Percentiles rank a stretch among this genome's conserved stretches.
Evolutionary conservation across 495 filamentous ascomycete genomes (phyloP).

Genomic region (Schizothecium vesticola): DNA sequence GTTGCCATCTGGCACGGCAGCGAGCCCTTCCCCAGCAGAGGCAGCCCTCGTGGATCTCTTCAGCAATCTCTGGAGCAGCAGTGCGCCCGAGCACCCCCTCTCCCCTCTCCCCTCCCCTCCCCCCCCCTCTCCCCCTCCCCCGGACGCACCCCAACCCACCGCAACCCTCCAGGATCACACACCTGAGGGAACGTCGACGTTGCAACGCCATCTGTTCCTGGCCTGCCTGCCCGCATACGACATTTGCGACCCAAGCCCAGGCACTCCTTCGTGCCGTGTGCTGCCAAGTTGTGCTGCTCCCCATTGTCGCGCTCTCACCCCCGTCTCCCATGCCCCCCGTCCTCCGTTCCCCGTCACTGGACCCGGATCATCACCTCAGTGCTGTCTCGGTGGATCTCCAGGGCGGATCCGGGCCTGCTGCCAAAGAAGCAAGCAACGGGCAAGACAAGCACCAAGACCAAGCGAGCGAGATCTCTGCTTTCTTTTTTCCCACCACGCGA

Average conservation of each 20-base stretch:
- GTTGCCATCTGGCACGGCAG: background rate
- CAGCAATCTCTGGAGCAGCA: conserved; percentile 15
- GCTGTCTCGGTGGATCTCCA: conserved; percentile 21
- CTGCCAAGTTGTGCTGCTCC: conserved; percentile 1
- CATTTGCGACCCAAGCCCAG: background rate
- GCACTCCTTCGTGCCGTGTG: conserved; percentile 1
- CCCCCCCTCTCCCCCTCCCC: conserved; percentile 10
- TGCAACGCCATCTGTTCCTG: conserved; percentile 8
- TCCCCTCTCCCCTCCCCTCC: no score
- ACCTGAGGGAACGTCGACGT: conserved; percentile 3
- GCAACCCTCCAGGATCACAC: background rate
- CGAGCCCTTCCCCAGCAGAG: background rate
- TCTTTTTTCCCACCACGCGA: conserved; percentile 1
- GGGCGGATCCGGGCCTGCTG: background rate
- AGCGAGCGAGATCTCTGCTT: conserved; percentile 11
- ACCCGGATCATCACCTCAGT: background rate
- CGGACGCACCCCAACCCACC: conserved; percentile 11
- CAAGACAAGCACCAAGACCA: background rate
- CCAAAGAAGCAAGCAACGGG: conserved; percentile 7
- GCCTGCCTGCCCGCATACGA: conserved; percentile 7
- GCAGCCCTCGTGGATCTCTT: conserved; percentile 13
- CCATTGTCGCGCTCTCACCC: background rate
- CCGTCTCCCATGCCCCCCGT: background rate
- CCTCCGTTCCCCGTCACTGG: conserved; percentile 1
- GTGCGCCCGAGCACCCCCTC: background rate